phyloP scores from a whole-genome alignment of 345 rosid species.

The Hibiscus trionum region DNA sequence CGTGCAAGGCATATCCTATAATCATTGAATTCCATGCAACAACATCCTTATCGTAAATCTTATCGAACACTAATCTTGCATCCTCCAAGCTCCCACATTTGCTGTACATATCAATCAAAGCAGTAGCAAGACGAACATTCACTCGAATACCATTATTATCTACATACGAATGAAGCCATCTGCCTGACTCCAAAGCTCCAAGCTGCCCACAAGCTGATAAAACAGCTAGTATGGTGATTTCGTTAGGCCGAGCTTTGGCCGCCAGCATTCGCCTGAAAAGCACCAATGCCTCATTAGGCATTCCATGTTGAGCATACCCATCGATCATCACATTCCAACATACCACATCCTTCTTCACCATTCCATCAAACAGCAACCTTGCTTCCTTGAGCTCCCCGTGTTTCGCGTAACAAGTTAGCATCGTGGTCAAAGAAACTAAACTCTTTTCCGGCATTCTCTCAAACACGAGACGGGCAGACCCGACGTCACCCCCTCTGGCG shows the following conservation, averaged over 20 bases:
- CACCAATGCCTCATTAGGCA: constrained; percentile 38
- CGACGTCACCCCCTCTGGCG: constrained; percentile 49
- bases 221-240: constrained; percentile 45
- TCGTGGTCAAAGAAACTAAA: constrained; percentile 57
- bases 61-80: constrained; percentile 43
- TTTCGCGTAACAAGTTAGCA: constrained; percentile 68
- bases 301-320: constrained; percentile 49
- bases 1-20: constrained; percentile 60
- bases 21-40: constrained; percentile 76
- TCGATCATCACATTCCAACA: constrained; percentile 77
- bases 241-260: constrained; percentile 40
- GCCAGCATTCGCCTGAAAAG: constrained; percentile 46
- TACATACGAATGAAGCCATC: constrained; percentile 61
- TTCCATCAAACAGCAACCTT: constrained; percentile 42
- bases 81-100: constrained; percentile 76
- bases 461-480: constrained; percentile 56
- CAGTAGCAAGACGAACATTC: constrained; percentile 37
- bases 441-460: constrained; percentile 53
- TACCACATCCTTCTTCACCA: constrained; percentile 45
- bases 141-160: constrained; percentile 25
- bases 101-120: constrained; percentile 69
- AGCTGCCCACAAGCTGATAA: constrained; percentile 73
- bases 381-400: constrained; percentile 45
- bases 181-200: constrained; percentile 66
- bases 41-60: constrained; percentile 31